Percentiles rank a stretch among this genome's conserved stretches.
Evolutionary conservation across 225 moss, liverwort and hornwort species (phyloP).

Genomic region (Rhytidiadelphus loreus): DNA sequence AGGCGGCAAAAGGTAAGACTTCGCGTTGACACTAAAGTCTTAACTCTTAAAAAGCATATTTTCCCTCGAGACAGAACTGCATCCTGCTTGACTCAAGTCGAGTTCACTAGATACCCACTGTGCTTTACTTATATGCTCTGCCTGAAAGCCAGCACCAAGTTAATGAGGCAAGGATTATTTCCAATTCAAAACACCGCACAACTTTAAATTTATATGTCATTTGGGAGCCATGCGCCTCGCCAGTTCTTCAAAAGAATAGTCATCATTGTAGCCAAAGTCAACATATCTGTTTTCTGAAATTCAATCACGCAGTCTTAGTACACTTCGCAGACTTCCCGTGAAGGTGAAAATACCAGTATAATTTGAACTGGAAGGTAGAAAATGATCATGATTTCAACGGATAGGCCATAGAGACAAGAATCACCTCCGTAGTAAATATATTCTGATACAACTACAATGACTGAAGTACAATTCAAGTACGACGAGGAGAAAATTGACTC

Average conservation of each 20-base stretch:
- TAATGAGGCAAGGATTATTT: not conserved
- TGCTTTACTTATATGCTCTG: not conserved
- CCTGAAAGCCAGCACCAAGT: not conserved
- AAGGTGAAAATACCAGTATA: not conserved
- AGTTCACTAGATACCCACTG: not conserved
- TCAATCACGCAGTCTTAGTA: not conserved
- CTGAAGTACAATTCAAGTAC: not conserved
- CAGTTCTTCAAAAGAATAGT: not conserved
- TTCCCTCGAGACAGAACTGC: not conserved
- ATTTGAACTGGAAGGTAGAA: not conserved
- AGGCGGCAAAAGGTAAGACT: not conserved
- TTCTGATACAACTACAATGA: not conserved
- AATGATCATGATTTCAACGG: not conserved
- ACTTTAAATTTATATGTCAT: no score
- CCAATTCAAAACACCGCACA: not conserved
- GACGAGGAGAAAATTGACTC: slow-evolving; percentile 25
- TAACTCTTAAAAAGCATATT: no score
- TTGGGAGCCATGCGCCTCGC: not conserved
- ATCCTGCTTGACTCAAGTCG: not conserved
- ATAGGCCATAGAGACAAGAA: not conserved
- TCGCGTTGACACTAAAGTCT: not conserved
- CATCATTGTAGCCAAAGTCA: not conserved
- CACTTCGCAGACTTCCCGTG: not conserved
- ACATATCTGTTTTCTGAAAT: not conserved
- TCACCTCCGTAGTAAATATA: no score